phyloP scores from a whole-genome alignment of 306 rosid genomes.

The Rosa multiflora region DNA sequence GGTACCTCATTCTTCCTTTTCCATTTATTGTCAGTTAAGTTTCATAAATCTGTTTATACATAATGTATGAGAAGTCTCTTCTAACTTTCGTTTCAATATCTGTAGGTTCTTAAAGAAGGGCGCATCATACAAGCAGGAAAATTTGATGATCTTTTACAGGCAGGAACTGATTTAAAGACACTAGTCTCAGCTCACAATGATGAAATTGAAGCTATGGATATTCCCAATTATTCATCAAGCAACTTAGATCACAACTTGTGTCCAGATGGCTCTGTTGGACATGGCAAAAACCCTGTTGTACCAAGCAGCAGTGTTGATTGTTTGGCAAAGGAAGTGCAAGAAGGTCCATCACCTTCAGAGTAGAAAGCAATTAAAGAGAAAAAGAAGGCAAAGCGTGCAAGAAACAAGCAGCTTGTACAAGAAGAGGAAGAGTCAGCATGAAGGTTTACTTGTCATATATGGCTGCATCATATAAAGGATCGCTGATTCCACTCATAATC shows the following conservation, averaged over 20 bases:
- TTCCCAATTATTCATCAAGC: conserved; percentile 81
- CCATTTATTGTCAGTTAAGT: background rate
- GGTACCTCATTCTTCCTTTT: background rate
- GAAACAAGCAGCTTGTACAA: conserved; percentile 95
- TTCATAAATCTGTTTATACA: conserved; percentile 7
- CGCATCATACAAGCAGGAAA: conserved; percentile 87
- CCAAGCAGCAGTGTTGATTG: conserved; percentile 54
- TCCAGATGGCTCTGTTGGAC: conserved; percentile 44
- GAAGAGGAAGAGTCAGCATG: conserved; percentile 99
- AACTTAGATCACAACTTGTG: conserved; percentile 78
- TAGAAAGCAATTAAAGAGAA: conserved; percentile 78
- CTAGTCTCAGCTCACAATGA: conserved; percentile 96
- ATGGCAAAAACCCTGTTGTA: conserved; percentile 44
- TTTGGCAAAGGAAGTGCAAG: conserved; percentile 88
- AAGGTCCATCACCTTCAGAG: conserved; percentile 68
- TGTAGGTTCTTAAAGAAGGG: conserved; percentile 93
- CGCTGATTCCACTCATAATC: conserved; percentile 33
- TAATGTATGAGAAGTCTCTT: conserved; percentile 6
- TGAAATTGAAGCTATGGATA: conserved; percentile 98
- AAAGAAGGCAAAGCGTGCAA: conserved; percentile 79
- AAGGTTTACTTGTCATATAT: conserved; percentile 69
- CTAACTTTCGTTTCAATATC: conserved; percentile 28
- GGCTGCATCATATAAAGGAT: conserved; percentile 49
- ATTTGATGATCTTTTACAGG: conserved; percentile 92
- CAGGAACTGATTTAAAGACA: conserved; percentile 92